Evolutionary conservation across 2,329 filamentous ascomycete genomes (phyloP).

Genomic region (Ceratocystis harringtonii): DNA sequence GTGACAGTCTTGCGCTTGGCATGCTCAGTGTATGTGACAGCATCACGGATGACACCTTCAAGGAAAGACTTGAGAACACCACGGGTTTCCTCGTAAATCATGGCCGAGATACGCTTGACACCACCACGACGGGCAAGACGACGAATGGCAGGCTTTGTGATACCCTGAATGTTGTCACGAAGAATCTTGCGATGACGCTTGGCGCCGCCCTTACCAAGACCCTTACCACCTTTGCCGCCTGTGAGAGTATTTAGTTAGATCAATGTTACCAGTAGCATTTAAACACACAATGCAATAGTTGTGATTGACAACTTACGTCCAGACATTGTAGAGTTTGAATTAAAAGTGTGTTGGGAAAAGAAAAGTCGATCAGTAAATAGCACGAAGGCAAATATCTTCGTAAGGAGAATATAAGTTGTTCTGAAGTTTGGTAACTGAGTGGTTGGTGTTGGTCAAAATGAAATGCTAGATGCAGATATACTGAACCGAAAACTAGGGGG

Average conservation of each 20-base stretch:
- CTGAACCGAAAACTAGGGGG: neutral
- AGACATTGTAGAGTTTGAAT: conserved; percentile 16
- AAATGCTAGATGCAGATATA: neutral
- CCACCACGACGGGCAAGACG: conserved; percentile 97
- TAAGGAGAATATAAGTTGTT: neutral
- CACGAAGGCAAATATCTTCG: neutral
- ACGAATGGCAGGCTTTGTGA: conserved; percentile 95
- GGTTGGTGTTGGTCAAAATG: neutral
- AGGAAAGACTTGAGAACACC: conserved; percentile 68
- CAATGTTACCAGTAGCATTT: neutral
- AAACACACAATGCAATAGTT: neutral
- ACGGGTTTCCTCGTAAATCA: conserved; percentile 69
- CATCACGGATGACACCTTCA: conserved; percentile 60
- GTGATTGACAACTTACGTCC: conserved; percentile 17
- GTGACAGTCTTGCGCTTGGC: conserved; percentile 71
- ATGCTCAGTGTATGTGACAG: conserved; percentile 66
- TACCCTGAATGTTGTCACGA: conserved; percentile 98
- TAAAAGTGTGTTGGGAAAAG: neutral
- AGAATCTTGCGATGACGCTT: conserved; percentile 99
- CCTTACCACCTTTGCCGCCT: conserved; percentile 95
- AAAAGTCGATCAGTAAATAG: neutral
- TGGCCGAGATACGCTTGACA: conserved; percentile 99
- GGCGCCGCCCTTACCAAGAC: conserved; percentile 93
- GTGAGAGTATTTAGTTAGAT: conserved; percentile 9
- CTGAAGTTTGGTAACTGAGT: neutral